Conservation (phyloP, 192 early-diverging fungal genomes). For the Umbelopsis sp. region DNA sequence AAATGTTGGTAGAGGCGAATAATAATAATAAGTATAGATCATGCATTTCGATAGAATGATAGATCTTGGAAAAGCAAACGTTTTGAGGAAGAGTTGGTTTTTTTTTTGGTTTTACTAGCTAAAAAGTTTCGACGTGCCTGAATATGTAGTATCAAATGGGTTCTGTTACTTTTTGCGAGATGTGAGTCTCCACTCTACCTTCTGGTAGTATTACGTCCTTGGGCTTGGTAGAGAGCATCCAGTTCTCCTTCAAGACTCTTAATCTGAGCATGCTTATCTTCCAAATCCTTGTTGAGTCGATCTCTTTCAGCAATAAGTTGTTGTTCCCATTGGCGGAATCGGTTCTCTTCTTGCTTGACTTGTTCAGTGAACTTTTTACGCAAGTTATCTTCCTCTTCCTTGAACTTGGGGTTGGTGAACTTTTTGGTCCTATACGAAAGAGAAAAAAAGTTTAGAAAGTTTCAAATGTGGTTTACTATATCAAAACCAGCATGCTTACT, state of each 20-base stretch:
- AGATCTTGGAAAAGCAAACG: too few species aligned
- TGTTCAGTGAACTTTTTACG: slow-evolving; percentile 98
- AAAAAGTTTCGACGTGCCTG: too few species aligned
- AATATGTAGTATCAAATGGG: too few species aligned
- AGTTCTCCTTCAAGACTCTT: slow-evolving; percentile 92
- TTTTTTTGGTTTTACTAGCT: too few species aligned
- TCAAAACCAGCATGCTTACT: slow-evolving; percentile 40
- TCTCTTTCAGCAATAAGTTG: slow-evolving; percentile 96
- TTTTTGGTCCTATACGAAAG: slow-evolving; percentile 60
- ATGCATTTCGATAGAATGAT: too few species aligned
- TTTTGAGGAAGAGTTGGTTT: too few species aligned
- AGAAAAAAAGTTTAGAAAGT: too few species aligned
- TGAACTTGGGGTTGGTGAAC: slow-evolving; percentile 89
- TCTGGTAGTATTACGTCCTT: slow-evolving; percentile 23
- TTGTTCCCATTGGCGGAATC: slow-evolving; percentile 99
- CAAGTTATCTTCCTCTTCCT: slow-evolving; percentile 96
- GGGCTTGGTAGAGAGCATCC: slow-evolving; percentile 41
- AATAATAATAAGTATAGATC: too few species aligned
- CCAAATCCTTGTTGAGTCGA: slow-evolving; percentile 98
- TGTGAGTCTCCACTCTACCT: neutral
- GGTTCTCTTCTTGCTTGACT: slow-evolving; percentile 94
- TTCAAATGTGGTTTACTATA: too few species aligned
- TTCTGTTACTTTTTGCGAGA: too few species aligned
- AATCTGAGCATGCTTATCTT: slow-evolving; percentile 91
- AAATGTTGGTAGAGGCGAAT: too few species aligned